Conservation (phyloP, 768 basidiomycete genomes). For the Lentinula boryana region DNA sequence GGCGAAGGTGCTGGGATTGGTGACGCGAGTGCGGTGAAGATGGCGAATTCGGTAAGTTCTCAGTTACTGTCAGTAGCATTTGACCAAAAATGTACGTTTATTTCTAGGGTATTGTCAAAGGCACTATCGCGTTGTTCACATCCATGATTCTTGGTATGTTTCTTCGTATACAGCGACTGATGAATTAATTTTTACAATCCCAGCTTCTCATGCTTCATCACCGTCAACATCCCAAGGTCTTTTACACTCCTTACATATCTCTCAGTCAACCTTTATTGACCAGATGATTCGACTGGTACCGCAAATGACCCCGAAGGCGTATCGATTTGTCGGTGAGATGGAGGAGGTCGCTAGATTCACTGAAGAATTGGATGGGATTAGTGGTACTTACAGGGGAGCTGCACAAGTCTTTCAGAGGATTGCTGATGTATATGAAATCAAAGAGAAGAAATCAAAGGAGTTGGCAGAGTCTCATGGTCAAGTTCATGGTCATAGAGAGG, state of each 20-base stretch:
- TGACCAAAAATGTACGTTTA: not conserved
- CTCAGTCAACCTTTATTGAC: conserved; percentile 28
- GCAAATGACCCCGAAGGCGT: conserved; percentile 37
- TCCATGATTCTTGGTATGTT: conserved; percentile 38
- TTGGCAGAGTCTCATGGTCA: too few relatives aligned
- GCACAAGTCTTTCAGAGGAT: conserved; percentile 30
- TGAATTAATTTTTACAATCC: not conserved
- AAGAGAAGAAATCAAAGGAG: not conserved
- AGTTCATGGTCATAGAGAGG: too few relatives aligned
- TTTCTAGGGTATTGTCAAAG: conserved; percentile 39
- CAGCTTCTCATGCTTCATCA: conserved; percentile 43
- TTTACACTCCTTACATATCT: conserved; percentile 29
- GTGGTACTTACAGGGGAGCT: conserved; percentile 27
- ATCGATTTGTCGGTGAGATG: conserved; percentile 47
- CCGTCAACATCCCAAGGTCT: conserved; percentile 45
- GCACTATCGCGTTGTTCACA: conserved; percentile 30
- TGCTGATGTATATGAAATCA: conserved; percentile 23
- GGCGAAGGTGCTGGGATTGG: conserved; percentile 36
- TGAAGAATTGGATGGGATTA: conserved; percentile 13
- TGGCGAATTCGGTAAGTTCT: conserved; percentile 38
- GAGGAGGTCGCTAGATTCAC: conserved; percentile 43
- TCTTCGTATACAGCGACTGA: not conserved
- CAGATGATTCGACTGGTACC: conserved; percentile 25
- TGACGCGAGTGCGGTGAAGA: conserved; percentile 46
- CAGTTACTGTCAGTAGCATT: not conserved